Conservation (phyloP, 2,329 filamentous ascomycete species). For the Polychaeton citri region DNA sequence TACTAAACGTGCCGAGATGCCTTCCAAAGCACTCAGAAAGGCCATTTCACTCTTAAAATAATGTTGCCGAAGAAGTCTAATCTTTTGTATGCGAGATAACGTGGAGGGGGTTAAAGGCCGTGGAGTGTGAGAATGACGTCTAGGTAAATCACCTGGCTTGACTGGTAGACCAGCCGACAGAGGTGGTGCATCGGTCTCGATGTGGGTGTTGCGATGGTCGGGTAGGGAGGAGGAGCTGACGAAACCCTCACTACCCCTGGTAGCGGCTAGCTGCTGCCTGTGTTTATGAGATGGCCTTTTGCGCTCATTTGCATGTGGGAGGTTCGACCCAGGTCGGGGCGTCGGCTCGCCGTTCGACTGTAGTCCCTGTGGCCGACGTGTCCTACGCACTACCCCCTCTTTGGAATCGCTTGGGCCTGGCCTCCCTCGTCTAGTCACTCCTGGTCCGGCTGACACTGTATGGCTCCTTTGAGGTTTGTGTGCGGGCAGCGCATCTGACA, state of each 20-base stretch:
- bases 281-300: slow-evolving; percentile 9
- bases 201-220: slow-evolving; percentile 9
- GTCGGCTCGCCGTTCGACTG: slow-evolving; percentile 1
- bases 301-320: slow-evolving; percentile 6
- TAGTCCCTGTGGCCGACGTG: slow-evolving; percentile 20
- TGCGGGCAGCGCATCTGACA: slow-evolving; percentile 43
- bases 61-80: slow-evolving; percentile 61
- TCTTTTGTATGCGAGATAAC: slow-evolving; percentile 52
- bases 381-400: slow-evolving; percentile 16
- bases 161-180: slow-evolving; percentile 18
- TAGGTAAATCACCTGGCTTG: slow-evolving; percentile 21
- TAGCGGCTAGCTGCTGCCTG: slow-evolving; percentile 27
- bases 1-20: slow-evolving; percentile 74
- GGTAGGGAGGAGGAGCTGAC: slow-evolving; percentile 21
- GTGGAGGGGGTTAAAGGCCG: slow-evolving; percentile 46
- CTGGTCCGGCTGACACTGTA: slow-evolving; percentile 40
- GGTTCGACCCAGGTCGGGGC: slow-evolving; percentile 4
- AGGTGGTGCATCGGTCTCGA: slow-evolving; percentile 7
- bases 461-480: slow-evolving; percentile 54
- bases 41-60: slow-evolving; percentile 74
- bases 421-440: slow-evolving; percentile 31
- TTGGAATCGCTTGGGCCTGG: slow-evolving; percentile 13
- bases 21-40: slow-evolving; percentile 66
- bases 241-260: slow-evolving; percentile 15
- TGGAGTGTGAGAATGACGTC: slow-evolving; percentile 46